Evolutionary conservation across 306 rosid genomes (phyloP).

Genomic region (Cercis canadensis): DNA sequence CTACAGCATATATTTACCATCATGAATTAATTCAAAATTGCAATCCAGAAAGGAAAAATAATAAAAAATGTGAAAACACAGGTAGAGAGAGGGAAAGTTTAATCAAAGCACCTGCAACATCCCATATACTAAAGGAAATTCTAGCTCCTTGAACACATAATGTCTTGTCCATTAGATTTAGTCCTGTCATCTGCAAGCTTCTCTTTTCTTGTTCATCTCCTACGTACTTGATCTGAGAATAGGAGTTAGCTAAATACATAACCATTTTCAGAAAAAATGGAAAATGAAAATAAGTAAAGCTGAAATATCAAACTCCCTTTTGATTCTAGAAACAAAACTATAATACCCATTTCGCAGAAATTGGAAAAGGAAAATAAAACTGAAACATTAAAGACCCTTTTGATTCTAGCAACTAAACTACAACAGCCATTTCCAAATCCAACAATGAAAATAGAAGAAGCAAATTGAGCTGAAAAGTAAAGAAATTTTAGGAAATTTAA

Average conservation of each 20-base stretch:
- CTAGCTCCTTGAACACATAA: conserved; percentile 71
- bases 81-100: conserved; percentile 10
- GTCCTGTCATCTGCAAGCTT: conserved; percentile 77
- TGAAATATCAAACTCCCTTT: neutral
- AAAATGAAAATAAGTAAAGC: neutral
- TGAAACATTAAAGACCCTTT: too few species aligned
- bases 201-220: conserved; percentile 84
- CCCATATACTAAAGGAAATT: conserved; percentile 87
- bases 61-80: neutral
- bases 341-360: too few species aligned
- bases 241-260: neutral
- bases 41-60: neutral
- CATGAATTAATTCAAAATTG: conserved; percentile 5
- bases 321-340: too few species aligned
- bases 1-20: conserved; percentile 43
- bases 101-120: conserved; percentile 73
- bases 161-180: conserved; percentile 88
- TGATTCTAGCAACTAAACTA: too few species aligned
- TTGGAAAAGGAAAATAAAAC: too few species aligned
- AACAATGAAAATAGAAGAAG: too few species aligned
- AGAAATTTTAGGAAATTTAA: neutral
- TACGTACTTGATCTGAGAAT: conserved; percentile 74
- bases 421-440: too few species aligned
- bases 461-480: too few species aligned
- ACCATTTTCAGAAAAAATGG: neutral